Percentiles rank a stretch among this genome's conserved stretches.
These are phyloP conservation scores for Geranium incanum DNA, from an alignment of 441 rosid species.

Conservation along the genomic window DNA sequence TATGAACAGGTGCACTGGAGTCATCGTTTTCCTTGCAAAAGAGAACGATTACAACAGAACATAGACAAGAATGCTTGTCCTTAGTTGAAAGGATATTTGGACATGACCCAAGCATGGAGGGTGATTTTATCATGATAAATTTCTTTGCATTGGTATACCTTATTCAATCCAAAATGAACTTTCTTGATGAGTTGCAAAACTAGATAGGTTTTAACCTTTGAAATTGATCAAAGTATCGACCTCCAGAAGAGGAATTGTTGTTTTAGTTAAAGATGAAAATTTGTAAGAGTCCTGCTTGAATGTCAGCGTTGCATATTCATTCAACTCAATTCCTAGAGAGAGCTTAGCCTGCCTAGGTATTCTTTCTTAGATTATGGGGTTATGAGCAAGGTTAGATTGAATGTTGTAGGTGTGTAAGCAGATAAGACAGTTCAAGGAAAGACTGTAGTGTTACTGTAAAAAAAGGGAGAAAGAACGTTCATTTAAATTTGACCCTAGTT, in stretches of 20 bases:
- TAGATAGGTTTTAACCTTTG: constrained; percentile 8
- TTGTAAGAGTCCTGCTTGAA: not conserved
- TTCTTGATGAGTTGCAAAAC: constrained; percentile 10
- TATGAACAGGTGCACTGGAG: constrained; percentile 29
- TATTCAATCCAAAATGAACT: not conserved
- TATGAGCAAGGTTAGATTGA: not conserved
- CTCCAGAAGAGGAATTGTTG: not conserved
- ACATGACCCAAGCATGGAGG: constrained; percentile 36
- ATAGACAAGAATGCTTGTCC: constrained; percentile 58
- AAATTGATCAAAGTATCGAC: not conserved
- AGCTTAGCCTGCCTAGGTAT: not conserved
- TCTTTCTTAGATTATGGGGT: not conserved
- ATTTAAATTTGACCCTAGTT: constrained; percentile 5
- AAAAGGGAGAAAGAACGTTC: not conserved
- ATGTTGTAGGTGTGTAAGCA: not conserved
- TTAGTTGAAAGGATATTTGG: constrained; percentile 53
- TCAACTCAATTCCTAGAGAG: not conserved
- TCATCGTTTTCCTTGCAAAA: constrained; percentile 32
- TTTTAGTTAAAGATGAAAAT: not conserved
- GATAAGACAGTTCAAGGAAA: not conserved
- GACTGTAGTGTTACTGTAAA: not conserved
- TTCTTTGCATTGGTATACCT: constrained; percentile 77
- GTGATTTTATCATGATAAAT: constrained; percentile 69
- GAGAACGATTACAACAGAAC: constrained; percentile 34
- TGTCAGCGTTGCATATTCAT: not conserved